Evolutionary conservation across 306 rosid genomes (phyloP).

Genomic region (Pyrus pyrifolia): DNA sequence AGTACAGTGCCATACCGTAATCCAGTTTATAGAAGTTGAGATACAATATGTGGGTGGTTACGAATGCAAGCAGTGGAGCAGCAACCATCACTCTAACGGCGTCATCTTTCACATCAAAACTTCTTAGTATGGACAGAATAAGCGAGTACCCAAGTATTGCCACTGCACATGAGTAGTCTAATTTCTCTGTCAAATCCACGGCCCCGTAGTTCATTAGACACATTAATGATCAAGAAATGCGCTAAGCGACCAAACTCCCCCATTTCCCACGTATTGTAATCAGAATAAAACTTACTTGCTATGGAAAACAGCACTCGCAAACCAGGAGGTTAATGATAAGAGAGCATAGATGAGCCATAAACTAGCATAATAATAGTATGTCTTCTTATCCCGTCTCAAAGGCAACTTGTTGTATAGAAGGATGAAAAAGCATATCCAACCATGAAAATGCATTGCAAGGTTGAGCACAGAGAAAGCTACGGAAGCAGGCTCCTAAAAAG

Average conservation of each 20-base stretch:
- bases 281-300: constrained; percentile 52
- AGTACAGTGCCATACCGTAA: constrained; percentile 34
- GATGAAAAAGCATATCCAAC: constrained; percentile 61
- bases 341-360: constrained; percentile 63
- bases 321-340: constrained; percentile 58
- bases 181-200: constrained; percentile 53
- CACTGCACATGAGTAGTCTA: constrained; percentile 63
- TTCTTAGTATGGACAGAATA: constrained; percentile 49
- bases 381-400: constrained; percentile 43
- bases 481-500: constrained; percentile 69
- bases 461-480: constrained; percentile 64
- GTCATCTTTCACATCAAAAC: constrained; percentile 53
- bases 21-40: constrained; percentile 62
- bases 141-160: constrained; percentile 72
- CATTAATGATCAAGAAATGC: background rate
- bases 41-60: constrained; percentile 59
- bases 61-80: constrained; percentile 69
- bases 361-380: constrained; percentile 43
- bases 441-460: constrained; percentile 66
- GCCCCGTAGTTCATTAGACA: constrained; percentile 43
- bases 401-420: constrained; percentile 58
- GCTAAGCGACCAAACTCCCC: too few species aligned
- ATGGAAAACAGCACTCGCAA: constrained; percentile 72
- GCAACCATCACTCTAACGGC: constrained; percentile 72
- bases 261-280: background rate